Base-by-base conservation (phyloP, 257 asterid genomes). In the Nicotiana attenuata region DNA sequence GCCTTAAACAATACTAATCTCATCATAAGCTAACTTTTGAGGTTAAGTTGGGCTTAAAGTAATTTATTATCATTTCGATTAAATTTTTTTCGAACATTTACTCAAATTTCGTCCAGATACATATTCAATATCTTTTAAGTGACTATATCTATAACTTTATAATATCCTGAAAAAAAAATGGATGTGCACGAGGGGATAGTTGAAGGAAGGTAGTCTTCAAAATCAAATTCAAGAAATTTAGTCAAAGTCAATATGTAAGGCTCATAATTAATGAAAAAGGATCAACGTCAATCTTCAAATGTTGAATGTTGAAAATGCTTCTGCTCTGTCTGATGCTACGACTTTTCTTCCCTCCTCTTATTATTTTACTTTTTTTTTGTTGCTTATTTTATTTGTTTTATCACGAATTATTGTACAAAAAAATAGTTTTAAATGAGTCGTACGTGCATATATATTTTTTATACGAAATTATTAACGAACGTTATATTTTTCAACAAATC, bases 261-360 rank as follows among this genome's bases (percentile, higher is more conserved):
- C 61, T 73, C 15, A 24, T 3, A 50, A 24, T 73, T 1, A 35
- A 16, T 35, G 45, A 41, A 50, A 13, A 50, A 73, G 41, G 20
- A 45, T 38, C 38, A 47, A 22, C 76, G 82, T 64, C 65, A 80
- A 64, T 47, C 31, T 80, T 80, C 82, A 47, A 80, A 80, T 0
- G 63, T 80, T 80, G 82, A 80, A 45, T 67, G 59, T 80, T 80
- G 82, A 45, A 80, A 80, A 63, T 38, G 52, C 4, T 64, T 47
- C 10, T 64, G 26, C 2, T 5, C 20, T 64, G 50, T 41, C 64
- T 78, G 20, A 64, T 80, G 63, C 24, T 22, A 15, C 16, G 80
- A 75, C 80, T 75, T 75, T 10, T 75, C 63, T 50, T 24, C 63
- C 24, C 24, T 16, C 15, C 9, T 15, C 33, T 6, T 65, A 14